Conservation (phyloP, 768 basidiomycete species). For the Tricholoma flavovirens region DNA sequence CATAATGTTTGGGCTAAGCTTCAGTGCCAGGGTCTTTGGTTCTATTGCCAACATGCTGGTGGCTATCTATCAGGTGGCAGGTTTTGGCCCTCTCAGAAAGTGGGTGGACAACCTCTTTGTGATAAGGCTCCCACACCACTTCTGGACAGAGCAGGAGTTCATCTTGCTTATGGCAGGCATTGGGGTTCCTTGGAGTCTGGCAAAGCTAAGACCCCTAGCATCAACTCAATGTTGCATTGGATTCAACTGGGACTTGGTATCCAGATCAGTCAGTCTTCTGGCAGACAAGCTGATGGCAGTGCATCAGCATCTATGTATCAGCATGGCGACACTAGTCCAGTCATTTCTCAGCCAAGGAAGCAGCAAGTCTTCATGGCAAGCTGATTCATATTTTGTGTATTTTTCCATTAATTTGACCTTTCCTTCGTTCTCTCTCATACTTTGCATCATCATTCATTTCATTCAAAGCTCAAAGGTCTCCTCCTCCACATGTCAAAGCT, state of each 20-base stretch:
- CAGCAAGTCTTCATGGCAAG: neutral
- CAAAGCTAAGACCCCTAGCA: conserved; percentile 20
- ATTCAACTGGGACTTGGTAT: conserved; percentile 29
- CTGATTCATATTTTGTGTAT: conserved; percentile 20
- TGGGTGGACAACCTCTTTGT: conserved; percentile 38
- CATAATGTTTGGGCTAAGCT: neutral
- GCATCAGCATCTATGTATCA: conserved; percentile 1
- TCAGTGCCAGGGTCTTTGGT: conserved; percentile 11
- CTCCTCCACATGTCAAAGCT: neutral
- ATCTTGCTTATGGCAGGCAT: no score
- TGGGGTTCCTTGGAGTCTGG: no score
- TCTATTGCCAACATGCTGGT: conserved; percentile 20
- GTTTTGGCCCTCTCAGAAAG: no score
- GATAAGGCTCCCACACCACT: conserved; percentile 16
- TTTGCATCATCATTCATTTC: neutral
- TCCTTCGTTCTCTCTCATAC: neutral
- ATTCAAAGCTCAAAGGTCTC: no score
- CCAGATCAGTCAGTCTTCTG: conserved; percentile 18
- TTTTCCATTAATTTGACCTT: conserved; percentile 13
- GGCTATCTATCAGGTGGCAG: neutral
- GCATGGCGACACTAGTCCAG: conserved; percentile 5
- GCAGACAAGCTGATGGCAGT: conserved; percentile 18
- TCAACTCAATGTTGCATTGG: conserved; percentile 24
- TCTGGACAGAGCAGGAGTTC: no score
- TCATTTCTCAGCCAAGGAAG: conserved; percentile 1